Conservation (phyloP, 1,284 basidiomycete species). For the Pisolithus thermaeus region DNA sequence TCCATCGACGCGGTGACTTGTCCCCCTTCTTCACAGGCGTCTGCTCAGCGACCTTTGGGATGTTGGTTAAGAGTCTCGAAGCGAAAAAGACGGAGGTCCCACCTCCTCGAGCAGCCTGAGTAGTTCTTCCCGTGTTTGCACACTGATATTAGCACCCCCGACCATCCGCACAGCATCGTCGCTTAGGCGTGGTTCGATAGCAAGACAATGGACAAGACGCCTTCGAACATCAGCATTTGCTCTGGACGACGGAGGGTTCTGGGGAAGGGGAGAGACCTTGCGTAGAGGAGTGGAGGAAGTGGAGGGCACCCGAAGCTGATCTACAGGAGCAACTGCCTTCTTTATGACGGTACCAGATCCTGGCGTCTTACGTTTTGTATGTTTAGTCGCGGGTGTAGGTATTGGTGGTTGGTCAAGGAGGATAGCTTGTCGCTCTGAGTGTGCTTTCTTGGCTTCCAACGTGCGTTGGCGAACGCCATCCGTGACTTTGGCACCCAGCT, state of each 20-base stretch:
- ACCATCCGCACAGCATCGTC: constrained; percentile 41
- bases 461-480: constrained; percentile 54
- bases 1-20: constrained; percentile 38
- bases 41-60: constrained; percentile 46
- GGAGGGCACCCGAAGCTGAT: constrained; percentile 23
- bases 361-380: constrained; percentile 30
- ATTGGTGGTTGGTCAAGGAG: constrained; percentile 40
- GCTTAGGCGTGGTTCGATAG: constrained; percentile 37
- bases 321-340: constrained; percentile 29
- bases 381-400: constrained; percentile 11
- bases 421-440: constrained; percentile 46
- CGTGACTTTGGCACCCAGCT: constrained; percentile 47
- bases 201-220: constrained; percentile 52
- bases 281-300: constrained; percentile 23
- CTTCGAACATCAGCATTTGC: constrained; percentile 31
- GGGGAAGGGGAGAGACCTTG: constrained; percentile 24
- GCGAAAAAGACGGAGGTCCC: constrained; percentile 11
- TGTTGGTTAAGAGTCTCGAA: neutral
- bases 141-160: constrained; percentile 31
- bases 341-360: constrained; percentile 23
- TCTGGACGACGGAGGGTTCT: constrained; percentile 14
- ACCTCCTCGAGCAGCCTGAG: constrained; percentile 46
- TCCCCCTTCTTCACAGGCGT: constrained; percentile 30
- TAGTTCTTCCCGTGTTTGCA: constrained; percentile 34
- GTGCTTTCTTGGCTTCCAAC: constrained; percentile 50